Conservation (phyloP, 805 yeast genomes). For the Kuraishia piskuri region DNA sequence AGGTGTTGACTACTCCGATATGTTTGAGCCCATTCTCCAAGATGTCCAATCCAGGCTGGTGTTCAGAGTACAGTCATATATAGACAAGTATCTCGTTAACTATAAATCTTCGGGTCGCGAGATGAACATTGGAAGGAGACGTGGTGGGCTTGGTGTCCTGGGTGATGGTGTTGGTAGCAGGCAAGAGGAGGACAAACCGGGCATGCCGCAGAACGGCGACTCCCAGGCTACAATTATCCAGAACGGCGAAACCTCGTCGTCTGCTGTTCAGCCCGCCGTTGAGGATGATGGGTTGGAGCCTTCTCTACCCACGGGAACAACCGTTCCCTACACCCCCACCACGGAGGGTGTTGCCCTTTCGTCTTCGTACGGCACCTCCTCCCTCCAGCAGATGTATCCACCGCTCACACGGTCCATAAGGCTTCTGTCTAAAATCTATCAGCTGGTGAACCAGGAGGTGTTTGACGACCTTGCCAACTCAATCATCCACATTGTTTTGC, state of each 20-base stretch:
- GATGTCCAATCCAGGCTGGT: conserved; percentile 77
- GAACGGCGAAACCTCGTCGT: no score
- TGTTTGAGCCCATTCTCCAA: conserved; percentile 63
- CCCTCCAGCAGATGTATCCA: conserved; percentile 34
- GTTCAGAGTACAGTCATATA: conserved; percentile 66
- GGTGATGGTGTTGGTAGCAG: background rate
- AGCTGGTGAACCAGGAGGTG: conserved; percentile 63
- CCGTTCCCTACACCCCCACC: background rate
- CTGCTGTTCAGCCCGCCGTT: conserved; percentile 2
- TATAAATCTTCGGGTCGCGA: conserved; percentile 66
- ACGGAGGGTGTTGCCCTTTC: background rate
- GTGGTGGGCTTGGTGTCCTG: conserved; percentile 8
- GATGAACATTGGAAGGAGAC: conserved; percentile 45
- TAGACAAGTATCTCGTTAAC: conserved; percentile 58
- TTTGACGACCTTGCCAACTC: conserved; percentile 88
- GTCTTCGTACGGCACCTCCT: background rate
- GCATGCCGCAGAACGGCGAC: no score
- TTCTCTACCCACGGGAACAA: background rate
- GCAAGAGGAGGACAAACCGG: no score
- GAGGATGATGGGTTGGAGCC: conserved; percentile 18
- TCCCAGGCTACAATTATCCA: no score
- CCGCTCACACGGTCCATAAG: conserved; percentile 66
- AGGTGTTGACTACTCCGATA: conserved; percentile 12
- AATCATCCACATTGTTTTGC: conserved; percentile 69
- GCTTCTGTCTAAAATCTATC: conserved; percentile 69